Conservation (phyloP, 1,284 basidiomycete species). For the Microbotryum saponariae region DNA sequence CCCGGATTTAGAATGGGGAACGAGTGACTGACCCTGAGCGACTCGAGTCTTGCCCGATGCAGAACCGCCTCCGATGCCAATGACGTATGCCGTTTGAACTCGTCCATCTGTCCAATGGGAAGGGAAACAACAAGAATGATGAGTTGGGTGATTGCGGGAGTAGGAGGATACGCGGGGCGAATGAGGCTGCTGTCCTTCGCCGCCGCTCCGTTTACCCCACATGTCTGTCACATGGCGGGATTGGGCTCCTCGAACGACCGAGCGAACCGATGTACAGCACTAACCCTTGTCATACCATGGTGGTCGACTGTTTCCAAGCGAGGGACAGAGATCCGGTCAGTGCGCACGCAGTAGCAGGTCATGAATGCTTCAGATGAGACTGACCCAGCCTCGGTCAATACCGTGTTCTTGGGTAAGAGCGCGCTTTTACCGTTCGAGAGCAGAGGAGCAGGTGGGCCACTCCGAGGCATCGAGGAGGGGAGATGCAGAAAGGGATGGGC, state of each 20-base stretch:
- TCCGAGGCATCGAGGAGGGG: too few relatives aligned
- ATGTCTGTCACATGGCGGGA: too few relatives aligned
- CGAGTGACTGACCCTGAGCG: neutral
- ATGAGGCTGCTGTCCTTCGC: neutral
- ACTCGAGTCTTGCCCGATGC: slow-evolving; percentile 80
- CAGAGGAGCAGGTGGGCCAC: too few relatives aligned
- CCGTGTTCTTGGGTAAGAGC: slow-evolving; percentile 17
- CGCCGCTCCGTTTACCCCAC: neutral
- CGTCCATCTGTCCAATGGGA: slow-evolving; percentile 49
- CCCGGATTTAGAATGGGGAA: neutral
- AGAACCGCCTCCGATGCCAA: slow-evolving; percentile 87
- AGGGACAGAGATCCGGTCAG: neutral
- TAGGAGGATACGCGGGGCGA: neutral
- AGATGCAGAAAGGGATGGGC: too few relatives aligned
- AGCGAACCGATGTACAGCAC: neutral
- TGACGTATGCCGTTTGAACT: slow-evolving; percentile 73
- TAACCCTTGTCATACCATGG: slow-evolving; percentile 26
- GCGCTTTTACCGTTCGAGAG: too few relatives aligned
- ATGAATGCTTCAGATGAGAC: neutral
- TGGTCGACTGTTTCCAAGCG: slow-evolving; percentile 9
- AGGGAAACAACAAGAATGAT: neutral
- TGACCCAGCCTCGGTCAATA: slow-evolving; percentile 22
- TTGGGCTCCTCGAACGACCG: neutral
- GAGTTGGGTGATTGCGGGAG: neutral
- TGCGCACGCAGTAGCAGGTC: too few relatives aligned